Evolutionary conservation across 371 early-diverging fungal species (phyloP), one percentile per base, ranked within the genome.

Genomic region (Mortierella sp.): DNA sequence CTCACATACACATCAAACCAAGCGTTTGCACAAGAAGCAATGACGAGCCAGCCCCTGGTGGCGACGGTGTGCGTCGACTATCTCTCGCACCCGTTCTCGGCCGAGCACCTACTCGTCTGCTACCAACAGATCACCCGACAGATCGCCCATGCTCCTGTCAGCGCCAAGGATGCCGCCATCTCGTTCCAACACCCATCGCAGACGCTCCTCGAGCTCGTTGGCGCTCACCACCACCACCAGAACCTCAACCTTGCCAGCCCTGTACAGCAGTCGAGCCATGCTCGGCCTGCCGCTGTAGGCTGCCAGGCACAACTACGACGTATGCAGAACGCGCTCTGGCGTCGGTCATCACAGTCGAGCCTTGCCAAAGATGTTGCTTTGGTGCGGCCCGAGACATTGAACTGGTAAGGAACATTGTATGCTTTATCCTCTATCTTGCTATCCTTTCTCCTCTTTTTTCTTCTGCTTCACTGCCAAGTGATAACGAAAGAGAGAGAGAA

Each of bases 251-350:
- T 69, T 18, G 70, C 72, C 18, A 44, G 60, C 15, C 53, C 53
- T 9, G 37, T 37, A 37, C 37, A 37, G 9, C 37, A 37, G 37
- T 37, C 37, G 9, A 61, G 62, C 21, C 70, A 70, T 23, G 71
- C 70, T 30, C 30, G 76, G 11, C 76, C 76, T 6, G 79, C 79
- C 4, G 72, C 79, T 12, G 72, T 77, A 7, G 79, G 73, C 6
- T 72, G 79, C 19, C 56, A 66, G 25, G 60, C 79, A 4, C 72
- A 77, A 21, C 55, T 77, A 44, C 68, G 52, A 26, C 72, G 79
- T n/a, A 77, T 77, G 79, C 79, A 77, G 44, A 77, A 77, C 43
- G 77, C 77, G 4, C 72, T 77, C 25, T 77, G 77, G 77, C 72
- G 77, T 29, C 68, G 77, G 47, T 77, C 77, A 18, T 67, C 72